A percentile compares a stretch with the other conserved stretches of the same genome.
Evolutionary conservation across 208 protist species (phyloP).

Genomic region (Trypanosoma brucei): DNA sequence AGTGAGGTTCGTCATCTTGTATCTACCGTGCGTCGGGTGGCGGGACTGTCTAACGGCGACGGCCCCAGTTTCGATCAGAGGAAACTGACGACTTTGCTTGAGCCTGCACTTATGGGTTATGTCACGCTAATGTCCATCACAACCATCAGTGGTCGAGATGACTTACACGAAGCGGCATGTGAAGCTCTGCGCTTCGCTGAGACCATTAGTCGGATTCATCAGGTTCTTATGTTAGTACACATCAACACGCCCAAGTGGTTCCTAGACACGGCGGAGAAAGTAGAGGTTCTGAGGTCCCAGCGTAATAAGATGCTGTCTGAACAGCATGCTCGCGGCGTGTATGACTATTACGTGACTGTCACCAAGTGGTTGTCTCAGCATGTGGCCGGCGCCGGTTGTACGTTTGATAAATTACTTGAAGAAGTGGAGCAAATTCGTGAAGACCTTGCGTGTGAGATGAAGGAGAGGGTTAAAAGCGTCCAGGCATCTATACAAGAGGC

Average conservation of each 20-base stretch:
- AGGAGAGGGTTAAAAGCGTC: slow-evolving; percentile 29
- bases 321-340: slow-evolving; percentile 63
- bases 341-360: slow-evolving; percentile 63
- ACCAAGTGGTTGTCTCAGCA: slow-evolving; percentile 53
- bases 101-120: slow-evolving; percentile 71
- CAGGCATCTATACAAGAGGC: slow-evolving; percentile 40
- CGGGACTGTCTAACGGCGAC: slow-evolving; percentile 40
- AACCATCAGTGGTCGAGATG: slow-evolving; percentile 68
- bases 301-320: slow-evolving; percentile 45
- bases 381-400: slow-evolving; percentile 43
- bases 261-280: slow-evolving; percentile 55
- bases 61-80: slow-evolving; percentile 60
- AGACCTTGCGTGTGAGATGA: slow-evolving; percentile 44
- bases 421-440: slow-evolving; percentile 65
- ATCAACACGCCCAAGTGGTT: slow-evolving; percentile 77
- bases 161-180: slow-evolving; percentile 61
- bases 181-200: slow-evolving; percentile 59
- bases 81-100: slow-evolving; percentile 71
- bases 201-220: slow-evolving; percentile 63
- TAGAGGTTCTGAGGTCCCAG: slow-evolving; percentile 54
- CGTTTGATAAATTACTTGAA: slow-evolving; percentile 41
- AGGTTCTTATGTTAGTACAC: slow-evolving; percentile 79
- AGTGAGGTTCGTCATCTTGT: slow-evolving; percentile 65
- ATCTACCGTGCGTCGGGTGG: slow-evolving; percentile 60
- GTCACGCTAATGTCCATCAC: slow-evolving; percentile 79